Evolutionary conservation across 202 grass and related monocot genomes (phyloP).

Genomic region (Eragrostis tef): DNA sequence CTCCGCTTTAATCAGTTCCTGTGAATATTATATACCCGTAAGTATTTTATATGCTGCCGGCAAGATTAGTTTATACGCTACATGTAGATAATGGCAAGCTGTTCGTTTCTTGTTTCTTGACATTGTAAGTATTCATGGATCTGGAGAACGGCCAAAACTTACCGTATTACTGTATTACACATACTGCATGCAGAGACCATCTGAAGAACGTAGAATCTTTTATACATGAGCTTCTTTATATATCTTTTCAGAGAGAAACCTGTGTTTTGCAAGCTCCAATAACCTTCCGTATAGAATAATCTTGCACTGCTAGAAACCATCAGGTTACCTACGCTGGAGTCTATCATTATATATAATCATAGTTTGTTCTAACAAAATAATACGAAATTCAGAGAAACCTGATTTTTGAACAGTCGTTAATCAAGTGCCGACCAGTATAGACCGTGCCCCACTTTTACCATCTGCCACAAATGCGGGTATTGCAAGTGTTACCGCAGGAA

Average conservation of each 20-base stretch:
- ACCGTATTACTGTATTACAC: not conserved
- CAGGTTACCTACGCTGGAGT: too few species aligned
- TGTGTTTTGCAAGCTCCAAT: not conserved
- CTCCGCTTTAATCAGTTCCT: not conserved
- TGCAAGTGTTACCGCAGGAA: constrained; percentile 8
- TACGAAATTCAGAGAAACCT: not conserved
- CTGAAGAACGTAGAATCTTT: not conserved
- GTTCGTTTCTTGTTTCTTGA: not conserved
- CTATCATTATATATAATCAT: not conserved
- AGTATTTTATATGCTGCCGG: not conserved
- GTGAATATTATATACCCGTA: not conserved
- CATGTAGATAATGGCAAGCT: not conserved
- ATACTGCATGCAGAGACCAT: not conserved
- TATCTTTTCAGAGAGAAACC: not conserved
- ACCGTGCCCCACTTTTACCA: not conserved
- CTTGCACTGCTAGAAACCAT: too few species aligned
- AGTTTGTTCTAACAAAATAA: not conserved
- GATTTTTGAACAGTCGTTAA: not conserved
- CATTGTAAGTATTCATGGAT: not conserved
- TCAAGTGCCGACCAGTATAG: too few species aligned
- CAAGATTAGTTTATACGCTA: not conserved
- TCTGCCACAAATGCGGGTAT: not conserved
- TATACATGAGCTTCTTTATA: not conserved
- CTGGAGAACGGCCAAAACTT: not conserved
- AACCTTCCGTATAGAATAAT: not conserved